Base-by-base conservation (phyloP, 805 yeast species). In the Metschnikowia corniflorae region DNA sequence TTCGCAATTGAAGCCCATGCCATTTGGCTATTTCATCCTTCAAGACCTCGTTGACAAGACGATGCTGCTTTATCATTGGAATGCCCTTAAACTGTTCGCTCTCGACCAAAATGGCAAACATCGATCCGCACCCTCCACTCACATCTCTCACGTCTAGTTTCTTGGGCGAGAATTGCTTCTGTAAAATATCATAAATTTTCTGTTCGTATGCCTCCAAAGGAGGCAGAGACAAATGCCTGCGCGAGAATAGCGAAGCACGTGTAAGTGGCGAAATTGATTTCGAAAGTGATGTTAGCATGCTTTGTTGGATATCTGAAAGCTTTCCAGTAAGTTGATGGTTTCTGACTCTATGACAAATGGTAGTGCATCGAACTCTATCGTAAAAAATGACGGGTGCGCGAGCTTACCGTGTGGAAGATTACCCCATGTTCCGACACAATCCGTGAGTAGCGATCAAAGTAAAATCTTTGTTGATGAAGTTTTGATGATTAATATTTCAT, bases 41-140 rank as follows among this genome's bases (percentile, higher is more conserved):
- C 50, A 93, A 68, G 2, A 80, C 68, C 37, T 78, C 76, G 60
- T 93, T 91, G 12, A 93, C 97, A 48, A 91, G 59, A 42, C 96
- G 73, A 54, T 93, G 98, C 59, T 93, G 98, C 55, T 88, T 89
- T 47, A 93, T 72, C 80, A 86, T 86, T 1, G 86, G 68, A 29
- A 86, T 55, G 0, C 95, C 95, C 49, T 83, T 78, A 63, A 93
- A 93, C 52, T 77, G 66, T 2, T 68, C 70, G 36, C 93, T 80
- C 30, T 80, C 83, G 13, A 93, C 75, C 40, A 71, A 65, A 33
- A 93, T 91, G 31, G 95, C 87, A 63, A 87, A 93, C 98, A 93
- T 93, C 6, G 97, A 88, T 1, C 98, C 98, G 63, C 98, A 93
- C 1, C 98, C 98, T 14, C 70, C 97, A 18, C 93, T 81, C 7